Evolutionary conservation across 2,329 filamentous ascomycete genomes (phyloP), one percentile per base, ranked within the genome.

Genomic region (Exophiala dermatitidis): DNA sequence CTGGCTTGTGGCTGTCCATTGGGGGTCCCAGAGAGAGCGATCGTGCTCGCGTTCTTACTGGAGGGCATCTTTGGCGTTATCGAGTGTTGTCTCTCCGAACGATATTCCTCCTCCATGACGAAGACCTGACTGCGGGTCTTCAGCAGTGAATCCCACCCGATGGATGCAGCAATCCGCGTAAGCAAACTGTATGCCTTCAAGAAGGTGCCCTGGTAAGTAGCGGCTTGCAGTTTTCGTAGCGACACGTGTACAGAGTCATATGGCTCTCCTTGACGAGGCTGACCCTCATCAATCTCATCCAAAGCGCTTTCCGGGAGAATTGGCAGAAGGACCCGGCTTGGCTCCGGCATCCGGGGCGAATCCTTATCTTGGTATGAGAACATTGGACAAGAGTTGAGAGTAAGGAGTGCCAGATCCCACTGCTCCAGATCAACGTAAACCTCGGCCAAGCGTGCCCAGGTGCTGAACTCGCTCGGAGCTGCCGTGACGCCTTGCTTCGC

Each of bases 341-440:
- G 90, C 66, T 95, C 90, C 1, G 93, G 93, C 86, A 97, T 91
- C 55, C 93, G 74, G 2, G 93, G 93, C 4, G 90, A 86, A 68
- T 98, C 93, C 70, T 96, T 97, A 71, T 98, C 93, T 71, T 97
- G 93, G 70, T 98, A 97, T 4, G 93, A 98, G 70, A 98, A 98
- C 93, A 98, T 98, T 5, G 93, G 93, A 69, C 93, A 98, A 12
- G 93, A 98, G 72, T 98, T 98, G 48, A 98, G 78, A 3, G 93
- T 97, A 3, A 95, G 84, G 28, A 98, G 79, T 0, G 93, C 93
- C 62, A 97, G 83, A 66, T 97, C 93, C 90, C 93, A 98, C 67
- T 95, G 88, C 68, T 98, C 93, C 72, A 95, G 82, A 46, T 85
- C 82, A 51, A 97, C 88, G 63, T 98, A 98, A 32, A 97, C 86